Evolutionary conservation across 306 rosid genomes (phyloP).

Genomic region (Inga leiocalycina): DNA sequence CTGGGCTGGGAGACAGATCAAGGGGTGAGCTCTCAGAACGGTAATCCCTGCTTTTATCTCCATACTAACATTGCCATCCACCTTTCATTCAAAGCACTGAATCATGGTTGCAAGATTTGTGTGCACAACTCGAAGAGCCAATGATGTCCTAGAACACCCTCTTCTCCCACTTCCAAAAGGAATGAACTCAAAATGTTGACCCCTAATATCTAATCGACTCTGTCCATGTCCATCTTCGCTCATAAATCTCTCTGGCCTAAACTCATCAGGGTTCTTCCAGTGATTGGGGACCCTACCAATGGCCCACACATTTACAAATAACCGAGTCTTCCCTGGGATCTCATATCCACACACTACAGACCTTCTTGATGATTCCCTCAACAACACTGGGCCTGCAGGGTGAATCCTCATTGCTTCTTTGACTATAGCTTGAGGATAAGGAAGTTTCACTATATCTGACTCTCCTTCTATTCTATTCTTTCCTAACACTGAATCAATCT

Average conservation of each 20-base stretch:
- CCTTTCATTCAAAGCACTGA: conserved; percentile 66
- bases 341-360: conserved; percentile 44
- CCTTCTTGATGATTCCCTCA: conserved; percentile 45
- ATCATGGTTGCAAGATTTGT: conserved; percentile 51
- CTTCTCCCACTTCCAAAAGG: conserved; percentile 84
- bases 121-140: conserved; percentile 47
- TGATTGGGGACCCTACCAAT: conserved; percentile 57
- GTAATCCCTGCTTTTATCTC: conserved; percentile 58
- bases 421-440: conserved; percentile 58
- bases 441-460: conserved; percentile 60
- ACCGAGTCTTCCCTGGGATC: conserved; percentile 49
- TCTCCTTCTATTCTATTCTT: conserved; percentile 51
- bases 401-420: conserved; percentile 68
- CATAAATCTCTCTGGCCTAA: conserved; percentile 56
- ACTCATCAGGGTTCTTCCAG: conserved; percentile 58
- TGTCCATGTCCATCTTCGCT: conserved; percentile 10
- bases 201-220: conserved; percentile 49
- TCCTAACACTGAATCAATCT: conserved; percentile 52
- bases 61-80: conserved; percentile 46
- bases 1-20: conserved; percentile 52
- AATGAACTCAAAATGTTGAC: conserved; percentile 52
- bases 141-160: conserved; percentile 56
- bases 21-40: conserved; percentile 54
- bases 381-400: conserved; percentile 51
- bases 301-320: conserved; percentile 64